Evolutionary conservation across 169 alveolate species (phyloP).

Genomic region (Condylostoma magnum): DNA sequence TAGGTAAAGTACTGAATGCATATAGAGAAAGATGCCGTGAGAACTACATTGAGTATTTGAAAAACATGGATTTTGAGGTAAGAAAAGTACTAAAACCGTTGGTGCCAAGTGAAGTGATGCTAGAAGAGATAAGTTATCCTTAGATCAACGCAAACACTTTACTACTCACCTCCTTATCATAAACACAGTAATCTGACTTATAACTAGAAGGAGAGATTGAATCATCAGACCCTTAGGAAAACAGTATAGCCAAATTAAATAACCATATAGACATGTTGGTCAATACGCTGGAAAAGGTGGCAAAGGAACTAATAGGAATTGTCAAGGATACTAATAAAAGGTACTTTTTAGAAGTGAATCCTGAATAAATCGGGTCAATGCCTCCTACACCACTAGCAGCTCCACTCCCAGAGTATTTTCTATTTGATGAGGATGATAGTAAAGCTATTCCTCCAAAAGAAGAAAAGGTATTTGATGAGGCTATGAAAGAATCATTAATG

Average conservation of each 20-base stretch:
- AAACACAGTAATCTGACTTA: not conserved
- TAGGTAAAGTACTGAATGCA: slow-evolving; percentile 5
- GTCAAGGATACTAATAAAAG: not conserved
- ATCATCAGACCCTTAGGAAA: not conserved
- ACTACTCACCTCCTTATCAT: not conserved
- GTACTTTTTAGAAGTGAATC: not conserved
- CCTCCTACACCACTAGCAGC: slow-evolving; percentile 19
- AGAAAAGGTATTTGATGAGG: too few species aligned
- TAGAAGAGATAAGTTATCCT: slow-evolving; percentile 15
- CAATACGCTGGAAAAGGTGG: slow-evolving; percentile 19
- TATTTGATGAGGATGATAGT: not conserved
- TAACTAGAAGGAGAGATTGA: not conserved
- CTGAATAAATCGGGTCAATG: not conserved
- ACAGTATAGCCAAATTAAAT: not conserved
- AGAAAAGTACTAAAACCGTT: slow-evolving; percentile 24
- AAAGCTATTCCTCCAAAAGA: not conserved
- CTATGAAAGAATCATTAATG: too few species aligned
- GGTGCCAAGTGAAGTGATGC: slow-evolving; percentile 14
- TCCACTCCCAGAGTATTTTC: slow-evolving; percentile 26
- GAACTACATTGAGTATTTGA: not conserved
- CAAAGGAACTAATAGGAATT: slow-evolving; percentile 5
- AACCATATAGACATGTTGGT: slow-evolving; percentile 16
- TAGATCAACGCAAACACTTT: not conserved
- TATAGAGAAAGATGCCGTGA: slow-evolving; percentile 16
- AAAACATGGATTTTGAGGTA: slow-evolving; percentile 11